phyloP scores from a whole-genome alignment of 129 eudicot genomes.

The Calendula officinalis region DNA sequence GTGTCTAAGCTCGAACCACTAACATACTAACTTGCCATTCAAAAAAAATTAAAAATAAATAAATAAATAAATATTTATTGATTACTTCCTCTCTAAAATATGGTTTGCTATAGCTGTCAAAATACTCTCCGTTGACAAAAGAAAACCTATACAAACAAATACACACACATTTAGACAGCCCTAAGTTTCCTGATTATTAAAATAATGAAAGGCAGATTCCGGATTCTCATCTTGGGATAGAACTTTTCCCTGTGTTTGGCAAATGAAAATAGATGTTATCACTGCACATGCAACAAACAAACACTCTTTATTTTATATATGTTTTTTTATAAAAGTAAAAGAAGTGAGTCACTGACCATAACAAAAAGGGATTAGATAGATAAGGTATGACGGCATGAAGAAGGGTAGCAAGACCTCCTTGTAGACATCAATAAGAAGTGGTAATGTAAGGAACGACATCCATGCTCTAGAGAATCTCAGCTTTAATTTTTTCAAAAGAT shows the following conservation, averaged over 20 bases:
- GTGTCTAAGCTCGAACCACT: too few relatives aligned
- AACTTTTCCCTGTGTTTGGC: constrained; percentile 92
- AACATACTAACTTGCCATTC: too few relatives aligned
- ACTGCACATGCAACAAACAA: constrained; percentile 74
- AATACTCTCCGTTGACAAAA: constrained; percentile 80
- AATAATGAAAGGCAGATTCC: constrained; percentile 68
- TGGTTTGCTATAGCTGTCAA: constrained; percentile 76
- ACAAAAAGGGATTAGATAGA: constrained; percentile 68
- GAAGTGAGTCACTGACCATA: constrained; percentile 68
- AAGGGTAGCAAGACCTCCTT: constrained; percentile 89
- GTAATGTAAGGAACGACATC: constrained; percentile 73
- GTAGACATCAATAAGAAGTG: constrained; percentile 89
- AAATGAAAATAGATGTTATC: constrained; percentile 87
- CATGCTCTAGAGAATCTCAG: constrained; percentile 80
- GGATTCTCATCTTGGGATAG: constrained; percentile 51
- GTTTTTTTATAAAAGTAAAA: too few relatives aligned
- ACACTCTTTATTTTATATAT: too few relatives aligned
- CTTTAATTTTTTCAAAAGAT: constrained; percentile 68
- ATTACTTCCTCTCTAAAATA: constrained; percentile 82
- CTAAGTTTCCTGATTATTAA: constrained; percentile 63
- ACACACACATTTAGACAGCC: neutral
- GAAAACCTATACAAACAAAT: too few relatives aligned
- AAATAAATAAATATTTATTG: too few relatives aligned
- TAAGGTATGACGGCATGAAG: constrained; percentile 80
- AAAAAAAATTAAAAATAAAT: too few relatives aligned